These are phyloP conservation scores for Anthracocystis walkeri DNA, from an alignment of 1,284 basidiomycete genomes.

Conservation along the genomic window DNA sequence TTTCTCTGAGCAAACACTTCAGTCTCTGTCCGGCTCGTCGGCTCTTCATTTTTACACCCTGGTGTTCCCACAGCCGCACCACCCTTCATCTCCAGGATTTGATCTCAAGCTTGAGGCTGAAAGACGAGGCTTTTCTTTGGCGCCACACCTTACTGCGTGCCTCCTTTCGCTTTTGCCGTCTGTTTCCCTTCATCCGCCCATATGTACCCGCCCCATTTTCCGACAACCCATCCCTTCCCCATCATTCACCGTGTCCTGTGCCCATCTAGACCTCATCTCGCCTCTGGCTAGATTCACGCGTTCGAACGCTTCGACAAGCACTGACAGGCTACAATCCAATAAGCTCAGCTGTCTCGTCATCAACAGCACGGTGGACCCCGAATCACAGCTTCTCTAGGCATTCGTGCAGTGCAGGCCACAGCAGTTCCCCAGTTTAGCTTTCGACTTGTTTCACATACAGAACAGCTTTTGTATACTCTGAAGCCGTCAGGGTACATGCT, in stretches of 20 bases:
- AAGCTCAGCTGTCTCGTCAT: background rate
- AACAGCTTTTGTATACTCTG: background rate
- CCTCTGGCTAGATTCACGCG: background rate
- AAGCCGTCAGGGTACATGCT: background rate
- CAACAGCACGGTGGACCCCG: background rate
- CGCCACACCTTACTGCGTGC: background rate
- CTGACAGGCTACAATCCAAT: background rate
- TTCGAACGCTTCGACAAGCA: background rate
- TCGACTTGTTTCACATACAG: background rate
- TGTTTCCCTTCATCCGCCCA: background rate
- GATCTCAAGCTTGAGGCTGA: constrained; percentile 9
- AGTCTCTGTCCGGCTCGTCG: no score
- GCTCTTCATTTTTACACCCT: no score
- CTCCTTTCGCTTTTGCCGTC: background rate
- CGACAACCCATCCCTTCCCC: background rate
- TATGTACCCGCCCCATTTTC: background rate
- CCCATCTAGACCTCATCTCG: background rate
- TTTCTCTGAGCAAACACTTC: no score
- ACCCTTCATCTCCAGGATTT: background rate
- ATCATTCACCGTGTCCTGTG: background rate
- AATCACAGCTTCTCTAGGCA: background rate
- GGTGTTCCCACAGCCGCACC: background rate
- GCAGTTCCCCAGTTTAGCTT: no score
- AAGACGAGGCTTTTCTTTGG: background rate
- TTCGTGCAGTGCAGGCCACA: background rate